A percentile compares a stretch with the other conserved stretches of the same genome.
Evolutionary conservation across 331 rosid genomes (phyloP).

Genomic region (Cydonia oblonga): DNA sequence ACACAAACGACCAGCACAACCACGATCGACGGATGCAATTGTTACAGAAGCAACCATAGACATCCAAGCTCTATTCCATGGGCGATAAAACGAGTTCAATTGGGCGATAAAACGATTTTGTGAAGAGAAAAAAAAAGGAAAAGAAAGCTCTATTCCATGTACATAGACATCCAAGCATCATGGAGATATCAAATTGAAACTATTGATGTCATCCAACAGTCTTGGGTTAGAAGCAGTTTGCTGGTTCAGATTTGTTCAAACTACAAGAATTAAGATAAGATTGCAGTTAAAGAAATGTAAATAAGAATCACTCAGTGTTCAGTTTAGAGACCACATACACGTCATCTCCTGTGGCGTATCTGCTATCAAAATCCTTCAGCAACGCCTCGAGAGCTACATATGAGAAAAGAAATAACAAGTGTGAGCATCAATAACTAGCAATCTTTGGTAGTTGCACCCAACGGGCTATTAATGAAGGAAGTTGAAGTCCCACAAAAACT

Average conservation of each 20-base stretch:
- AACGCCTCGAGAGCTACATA: slow-evolving; percentile 35
- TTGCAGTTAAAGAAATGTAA: background rate
- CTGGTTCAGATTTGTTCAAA: background rate
- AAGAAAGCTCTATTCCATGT: too few relatives aligned
- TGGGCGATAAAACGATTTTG: background rate
- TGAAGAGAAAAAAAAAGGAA: background rate
- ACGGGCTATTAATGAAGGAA: background rate
- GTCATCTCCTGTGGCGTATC: slow-evolving; percentile 30
- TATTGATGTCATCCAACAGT: background rate
- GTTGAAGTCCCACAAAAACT: background rate
- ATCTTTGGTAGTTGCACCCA: background rate
- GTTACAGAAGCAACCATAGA: background rate
- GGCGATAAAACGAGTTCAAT: background rate
- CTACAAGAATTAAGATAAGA: background rate
- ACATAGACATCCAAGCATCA: background rate
- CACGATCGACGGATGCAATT: too few relatives aligned
- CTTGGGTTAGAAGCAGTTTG: background rate
- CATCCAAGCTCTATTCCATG: too few relatives aligned
- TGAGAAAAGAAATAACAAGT: background rate
- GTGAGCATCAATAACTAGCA: background rate
- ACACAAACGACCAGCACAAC: too few relatives aligned
- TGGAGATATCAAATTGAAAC: background rate
- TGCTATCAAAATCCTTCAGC: slow-evolving; percentile 27
- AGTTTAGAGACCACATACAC: slow-evolving; percentile 25
- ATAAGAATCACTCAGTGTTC: background rate